Evolutionary conservation across 2,329 filamentous ascomycete genomes (phyloP), one percentile per base, ranked within the genome.

Genomic region (Cladophialophora carrionii): DNA sequence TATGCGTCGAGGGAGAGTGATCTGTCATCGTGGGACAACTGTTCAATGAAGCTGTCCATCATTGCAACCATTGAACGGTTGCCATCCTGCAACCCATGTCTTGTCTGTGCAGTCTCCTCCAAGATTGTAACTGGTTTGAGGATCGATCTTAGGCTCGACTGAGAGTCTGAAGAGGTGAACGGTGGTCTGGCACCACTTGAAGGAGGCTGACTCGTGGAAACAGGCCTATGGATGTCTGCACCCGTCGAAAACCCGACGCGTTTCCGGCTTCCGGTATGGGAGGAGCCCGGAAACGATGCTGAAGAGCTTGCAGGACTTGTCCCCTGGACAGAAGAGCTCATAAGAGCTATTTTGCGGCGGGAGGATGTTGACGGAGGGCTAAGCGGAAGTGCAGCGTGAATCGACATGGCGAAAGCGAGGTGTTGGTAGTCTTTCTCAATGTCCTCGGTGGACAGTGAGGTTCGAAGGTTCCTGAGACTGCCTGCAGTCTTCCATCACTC

Each of bases 1-100:
- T 99, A 98, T 56, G 93, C 91, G 78, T 99, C 95, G 34, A 95
- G 78, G 70, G 89, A 89, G 12, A 87, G 88, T 63, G 87, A 85
- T 60, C 89, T 84, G 70, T 92, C 90, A 32, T 87, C 82, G 24
- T 90, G 88, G 43, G 89, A 90, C 55, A 99, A 84, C 77, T 95
- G 90, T 76, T 91, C 88, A 41, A 92, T 84, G 4, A 92, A 87
- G 0, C 91, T 96, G 71, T 96, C 90, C 69, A 98, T 84, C 81
- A 67, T 82, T 67, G 79, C 70, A 64, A 55, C 37, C 24, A 68
- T 61, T 54, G 68, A 64, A 32, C 55, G 57, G 14, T 55, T 51
- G 17, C 54, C 62, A 9, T 65, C 55, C 43, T 52, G 58, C 24
- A 32, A 24, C 10, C 32, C 56, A 29, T 63, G 58, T 22, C 46